Conservation (phyloP, 441 rosid species). For the Erodium moschatum region DNA sequence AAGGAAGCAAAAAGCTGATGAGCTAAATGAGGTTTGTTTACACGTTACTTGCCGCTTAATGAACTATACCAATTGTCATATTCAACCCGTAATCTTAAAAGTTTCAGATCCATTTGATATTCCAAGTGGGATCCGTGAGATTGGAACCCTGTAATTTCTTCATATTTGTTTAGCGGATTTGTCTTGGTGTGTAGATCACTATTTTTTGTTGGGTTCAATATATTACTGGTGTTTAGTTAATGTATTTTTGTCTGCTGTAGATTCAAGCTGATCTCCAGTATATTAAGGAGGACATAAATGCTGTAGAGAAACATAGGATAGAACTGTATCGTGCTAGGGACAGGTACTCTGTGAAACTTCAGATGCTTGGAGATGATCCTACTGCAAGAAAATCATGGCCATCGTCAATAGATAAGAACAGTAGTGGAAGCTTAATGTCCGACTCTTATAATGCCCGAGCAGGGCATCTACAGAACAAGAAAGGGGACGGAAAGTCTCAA, state of each 20-base stretch:
- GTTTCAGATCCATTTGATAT: background rate
- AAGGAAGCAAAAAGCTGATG: slow-evolving; percentile 83
- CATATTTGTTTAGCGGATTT: background rate
- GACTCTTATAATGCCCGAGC: slow-evolving; percentile 47
- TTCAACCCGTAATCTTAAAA: background rate
- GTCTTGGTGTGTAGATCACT: background rate
- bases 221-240: slow-evolving; percentile 10
- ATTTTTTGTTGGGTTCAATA: background rate
- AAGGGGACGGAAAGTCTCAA: slow-evolving; percentile 57
- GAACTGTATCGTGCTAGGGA: slow-evolving; percentile 78
- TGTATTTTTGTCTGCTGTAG: slow-evolving; percentile 31
- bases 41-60: slow-evolving; percentile 8
- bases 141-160: background rate
- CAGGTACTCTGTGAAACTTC: slow-evolving; percentile 63
- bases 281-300: slow-evolving; percentile 81
- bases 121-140: background rate
- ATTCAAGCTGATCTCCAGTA: slow-evolving; percentile 75
- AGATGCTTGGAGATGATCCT: slow-evolving; percentile 83
- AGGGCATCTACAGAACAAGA: slow-evolving; percentile 52
- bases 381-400: slow-evolving; percentile 56
- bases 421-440: slow-evolving; percentile 36
- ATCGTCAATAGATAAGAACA: slow-evolving; percentile 45
- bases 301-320: slow-evolving; percentile 81
- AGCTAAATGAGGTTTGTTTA: slow-evolving; percentile 66
- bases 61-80: background rate